Evolutionary conservation across 352 stramenopile species (phyloP).

Genomic region (Globisporangium mamillatum): DNA sequence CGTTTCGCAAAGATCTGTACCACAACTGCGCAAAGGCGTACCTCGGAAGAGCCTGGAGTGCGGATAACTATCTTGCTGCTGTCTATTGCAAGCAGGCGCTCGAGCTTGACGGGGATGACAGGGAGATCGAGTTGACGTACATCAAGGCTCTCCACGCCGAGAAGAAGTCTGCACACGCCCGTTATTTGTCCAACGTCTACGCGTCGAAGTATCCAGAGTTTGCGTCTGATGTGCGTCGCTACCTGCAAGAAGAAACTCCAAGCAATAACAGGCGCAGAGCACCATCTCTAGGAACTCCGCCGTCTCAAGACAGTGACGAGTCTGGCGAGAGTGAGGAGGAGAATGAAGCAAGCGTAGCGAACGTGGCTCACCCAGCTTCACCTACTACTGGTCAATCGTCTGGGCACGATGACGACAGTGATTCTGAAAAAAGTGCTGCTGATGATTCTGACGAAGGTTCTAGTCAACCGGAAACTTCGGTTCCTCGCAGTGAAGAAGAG

Average conservation of each 20-base stretch:
- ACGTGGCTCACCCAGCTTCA: constrained; percentile 5
- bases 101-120: constrained; percentile 46
- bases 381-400: not conserved
- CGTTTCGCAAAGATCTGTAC: constrained; percentile 54
- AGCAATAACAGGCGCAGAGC: not conserved
- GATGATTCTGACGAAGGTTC: not conserved
- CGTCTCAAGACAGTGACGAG: not conserved
- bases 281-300: not conserved
- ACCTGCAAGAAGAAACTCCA: constrained; percentile 20
- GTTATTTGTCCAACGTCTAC: constrained; percentile 41
- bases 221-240: constrained; percentile 39
- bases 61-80: constrained; percentile 57
- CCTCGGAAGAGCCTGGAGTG: constrained; percentile 57
- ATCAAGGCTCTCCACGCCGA: constrained; percentile 48
- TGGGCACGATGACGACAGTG: constrained; percentile 10
- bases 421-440: constrained; percentile 14
- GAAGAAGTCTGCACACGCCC: constrained; percentile 40
- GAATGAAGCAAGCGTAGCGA: constrained; percentile 6
- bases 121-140: constrained; percentile 52
- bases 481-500: constrained; percentile 14
- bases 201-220: constrained; percentile 43
- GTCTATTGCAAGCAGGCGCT: constrained; percentile 66
- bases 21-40: constrained; percentile 66
- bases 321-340: constrained; percentile 19
- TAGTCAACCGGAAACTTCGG: not conserved